phyloP scores from a whole-genome alignment of 1,284 basidiomycete genomes.

The Sanguinoderma infundibulare region DNA sequence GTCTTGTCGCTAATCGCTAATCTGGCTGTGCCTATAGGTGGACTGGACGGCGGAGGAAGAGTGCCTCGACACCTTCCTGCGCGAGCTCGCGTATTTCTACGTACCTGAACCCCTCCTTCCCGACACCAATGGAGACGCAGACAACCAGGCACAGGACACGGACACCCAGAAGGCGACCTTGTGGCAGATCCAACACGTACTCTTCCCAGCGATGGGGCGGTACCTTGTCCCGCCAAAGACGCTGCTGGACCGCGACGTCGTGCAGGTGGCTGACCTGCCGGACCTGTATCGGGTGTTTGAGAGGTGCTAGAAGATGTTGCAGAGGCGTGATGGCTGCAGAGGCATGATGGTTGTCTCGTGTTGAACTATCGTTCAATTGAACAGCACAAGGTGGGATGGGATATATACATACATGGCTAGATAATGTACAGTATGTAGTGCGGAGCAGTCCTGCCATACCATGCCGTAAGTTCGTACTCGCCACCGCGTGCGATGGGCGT shows the following conservation, averaged over 20 bases:
- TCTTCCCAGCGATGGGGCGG: conserved; percentile 83
- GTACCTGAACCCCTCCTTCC: conserved; percentile 57
- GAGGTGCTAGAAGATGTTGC: no score
- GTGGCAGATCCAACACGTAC: conserved; percentile 88
- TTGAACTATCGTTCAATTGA: not conserved
- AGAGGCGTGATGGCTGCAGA: no score
- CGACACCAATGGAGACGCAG: conserved; percentile 20
- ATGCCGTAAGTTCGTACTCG: not conserved
- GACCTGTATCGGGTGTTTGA: conserved; percentile 93
- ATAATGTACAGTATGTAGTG: conserved; percentile 9
- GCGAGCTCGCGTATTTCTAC: conserved; percentile 92
- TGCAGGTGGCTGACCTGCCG: conserved; percentile 86
- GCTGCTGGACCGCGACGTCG: conserved; percentile 75
- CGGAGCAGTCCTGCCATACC: not conserved
- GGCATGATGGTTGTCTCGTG: not conserved
- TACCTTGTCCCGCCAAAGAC: conserved; percentile 75
- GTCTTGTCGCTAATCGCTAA: not conserved
- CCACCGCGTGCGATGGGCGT: not conserved
- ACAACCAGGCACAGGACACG: conserved; percentile 54
- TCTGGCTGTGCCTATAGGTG: conserved; percentile 55
- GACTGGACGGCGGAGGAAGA: conserved; percentile 86
- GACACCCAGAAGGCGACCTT: conserved; percentile 65
- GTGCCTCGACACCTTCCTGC: conserved; percentile 87
- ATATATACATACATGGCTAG: not conserved
- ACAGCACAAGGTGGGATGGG: not conserved